Base-by-base conservation (phyloP, 2,329 filamentous ascomycete species). In the Plectosphaerella sp. region DNA sequence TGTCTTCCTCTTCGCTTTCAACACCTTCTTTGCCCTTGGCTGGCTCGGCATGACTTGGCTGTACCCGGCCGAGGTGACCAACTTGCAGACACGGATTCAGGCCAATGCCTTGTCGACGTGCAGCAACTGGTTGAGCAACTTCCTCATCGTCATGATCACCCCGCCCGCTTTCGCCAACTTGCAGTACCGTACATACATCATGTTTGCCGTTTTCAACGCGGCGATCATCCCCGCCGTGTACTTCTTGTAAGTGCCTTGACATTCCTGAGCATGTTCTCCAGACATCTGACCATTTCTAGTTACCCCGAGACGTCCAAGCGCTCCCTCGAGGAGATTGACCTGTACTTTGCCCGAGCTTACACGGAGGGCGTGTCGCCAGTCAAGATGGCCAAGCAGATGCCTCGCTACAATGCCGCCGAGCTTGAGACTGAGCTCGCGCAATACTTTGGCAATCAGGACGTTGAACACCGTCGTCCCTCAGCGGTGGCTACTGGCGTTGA, bases 111-210 rank as follows among this genome's bases (percentile, higher is more conserved):
- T 87, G 37, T 79, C 80, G 3, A 87, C 83, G 0, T 79, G 77
- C 46, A 77, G 75, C 37, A 84, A 83, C 66, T 83, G 80, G 80
- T 69, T 79, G 15, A 79, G 77, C 66, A 83, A 84, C 65, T 86
- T 86, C 65, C 71, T 86, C 62, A 80, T 87, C 22, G 84, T 87
- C 48, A 84, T 86, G 77, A 80, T 87, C 48, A 84, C 82, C 0
- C 83, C 83, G 0, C 75, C 81, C 7, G 79, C 82, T 5, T 82
- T 87, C 52, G 61, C 69, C 47, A 77, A 73, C 47, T 70, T 82
- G 3, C 70, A 73, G 5, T 82, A 76, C 70, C 73, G 72, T 50
- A 82, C 76, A 50, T 82, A 78, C 62, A 70, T 81, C 45, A 76
- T 83, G 56, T 84, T 78, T 64, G 75, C 77, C 2, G 70, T 72